A percentile compares a stretch with the other conserved stretches of the same genome.
Conservation (phyloP, 495 filamentous ascomycete species). For the Rusavskia elegans region DNA sequence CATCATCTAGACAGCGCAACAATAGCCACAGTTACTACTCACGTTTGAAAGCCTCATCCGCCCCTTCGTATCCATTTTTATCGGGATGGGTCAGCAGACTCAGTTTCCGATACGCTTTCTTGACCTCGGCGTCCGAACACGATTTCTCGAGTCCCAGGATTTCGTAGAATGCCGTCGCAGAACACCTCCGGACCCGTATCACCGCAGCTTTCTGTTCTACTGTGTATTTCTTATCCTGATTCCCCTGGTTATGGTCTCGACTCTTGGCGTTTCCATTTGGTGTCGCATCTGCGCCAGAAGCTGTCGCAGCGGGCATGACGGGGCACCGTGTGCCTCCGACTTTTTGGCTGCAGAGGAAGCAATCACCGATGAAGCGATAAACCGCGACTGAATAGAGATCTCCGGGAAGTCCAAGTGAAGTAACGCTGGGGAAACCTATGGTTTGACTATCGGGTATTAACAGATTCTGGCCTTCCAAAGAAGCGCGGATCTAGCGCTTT, state of each 20-base stretch:
- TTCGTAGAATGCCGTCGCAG: conserved; percentile 82
- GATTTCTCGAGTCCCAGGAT: conserved; percentile 65
- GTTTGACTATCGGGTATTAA: too few species aligned
- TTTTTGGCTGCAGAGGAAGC: not conserved
- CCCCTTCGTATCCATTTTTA: conserved; percentile 95
- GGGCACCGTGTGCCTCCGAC: not conserved
- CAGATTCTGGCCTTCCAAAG: not conserved
- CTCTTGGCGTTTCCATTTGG: conserved; percentile 42
- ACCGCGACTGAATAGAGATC: too few species aligned
- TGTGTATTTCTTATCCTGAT: conserved; percentile 78
- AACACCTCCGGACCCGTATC: conserved; percentile 67
- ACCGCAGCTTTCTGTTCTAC: conserved; percentile 82
- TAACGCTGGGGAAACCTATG: too few species aligned
- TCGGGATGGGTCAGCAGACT: conserved; percentile 91
- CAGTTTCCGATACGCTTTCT: conserved; percentile 92
- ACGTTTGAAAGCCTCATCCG: conserved; percentile 95
- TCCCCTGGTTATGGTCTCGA: conserved; percentile 85
- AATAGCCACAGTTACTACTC: conserved; percentile 16
- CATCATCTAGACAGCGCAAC: not conserved
- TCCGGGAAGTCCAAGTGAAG: too few species aligned
- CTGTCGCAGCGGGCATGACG: conserved; percentile 61
- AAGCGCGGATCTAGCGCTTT: not conserved
- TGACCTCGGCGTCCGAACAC: conserved; percentile 69
- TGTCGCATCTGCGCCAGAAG: conserved; percentile 53
- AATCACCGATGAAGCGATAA: not conserved